Evolutionary conservation across 192 early-diverging fungal genomes (phyloP).

Genomic region (Podila clonocystis): DNA sequence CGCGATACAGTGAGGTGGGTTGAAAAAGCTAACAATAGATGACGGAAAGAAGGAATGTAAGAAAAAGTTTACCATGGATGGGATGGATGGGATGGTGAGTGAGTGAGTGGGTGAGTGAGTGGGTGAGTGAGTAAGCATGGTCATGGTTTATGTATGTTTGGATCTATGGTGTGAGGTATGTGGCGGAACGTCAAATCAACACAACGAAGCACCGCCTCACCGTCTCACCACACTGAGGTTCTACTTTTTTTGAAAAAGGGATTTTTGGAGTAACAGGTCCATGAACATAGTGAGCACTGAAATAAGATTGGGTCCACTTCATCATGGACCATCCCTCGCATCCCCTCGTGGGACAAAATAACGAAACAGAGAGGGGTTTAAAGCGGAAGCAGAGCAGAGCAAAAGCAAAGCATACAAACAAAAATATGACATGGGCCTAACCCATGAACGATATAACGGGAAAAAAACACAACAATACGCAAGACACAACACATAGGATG

Average conservation of each 20-base stretch:
- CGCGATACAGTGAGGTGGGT: slow-evolving; percentile 38
- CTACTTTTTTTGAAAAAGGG: not conserved
- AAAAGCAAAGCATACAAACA: no score
- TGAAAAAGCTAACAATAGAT: slow-evolving; percentile 44
- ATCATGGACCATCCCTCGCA: no score
- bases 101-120: not conserved
- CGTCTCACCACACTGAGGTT: not conserved
- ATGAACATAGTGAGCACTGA: not conserved
- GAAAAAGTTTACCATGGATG: not conserved
- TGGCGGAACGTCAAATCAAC: not conserved
- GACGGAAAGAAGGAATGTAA: not conserved
- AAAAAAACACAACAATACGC: no score
- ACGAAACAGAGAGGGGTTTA: no score
- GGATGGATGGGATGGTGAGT: not conserved
- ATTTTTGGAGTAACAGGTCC: not conserved
- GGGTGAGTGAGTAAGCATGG: not conserved
- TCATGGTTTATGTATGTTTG: not conserved
- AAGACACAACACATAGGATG: no score
- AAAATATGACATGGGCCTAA: no score
- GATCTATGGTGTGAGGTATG: not conserved
- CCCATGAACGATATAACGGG: no score
- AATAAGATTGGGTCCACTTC: no score
- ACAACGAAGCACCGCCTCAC: not conserved
- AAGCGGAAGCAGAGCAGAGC: no score
- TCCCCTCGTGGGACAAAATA: no score